phyloP scores from a whole-genome alignment of 805 yeast species.

The Torulaspora delbrueckii region DNA sequence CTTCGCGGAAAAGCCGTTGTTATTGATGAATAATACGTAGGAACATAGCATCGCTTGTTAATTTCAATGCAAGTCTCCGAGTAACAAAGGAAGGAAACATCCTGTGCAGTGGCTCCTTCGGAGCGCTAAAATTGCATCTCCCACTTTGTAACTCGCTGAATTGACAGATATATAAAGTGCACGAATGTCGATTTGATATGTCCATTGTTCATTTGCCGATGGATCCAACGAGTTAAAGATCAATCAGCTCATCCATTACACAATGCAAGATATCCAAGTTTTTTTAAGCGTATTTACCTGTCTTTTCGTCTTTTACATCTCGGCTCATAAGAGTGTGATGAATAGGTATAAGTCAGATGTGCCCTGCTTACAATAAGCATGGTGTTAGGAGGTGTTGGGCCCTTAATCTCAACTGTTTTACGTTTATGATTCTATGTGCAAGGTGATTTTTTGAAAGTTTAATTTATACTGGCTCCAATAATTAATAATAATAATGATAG shows the following conservation, averaged over 20 bases:
- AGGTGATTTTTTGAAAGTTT: background rate
- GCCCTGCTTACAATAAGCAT: conserved; percentile 22
- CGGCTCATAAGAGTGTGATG: conserved; percentile 29
- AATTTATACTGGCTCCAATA: background rate
- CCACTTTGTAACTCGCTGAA: background rate
- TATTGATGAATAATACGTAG: too few species aligned
- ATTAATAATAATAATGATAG: background rate
- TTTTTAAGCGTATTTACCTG: conserved; percentile 26
- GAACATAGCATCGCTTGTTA: background rate
- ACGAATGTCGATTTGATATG: background rate
- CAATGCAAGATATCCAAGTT: conserved; percentile 29
- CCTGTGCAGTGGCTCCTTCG: background rate
- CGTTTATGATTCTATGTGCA: background rate
- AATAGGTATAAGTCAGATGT: conserved; percentile 25
- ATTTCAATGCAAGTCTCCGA: background rate
- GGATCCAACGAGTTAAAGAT: background rate
- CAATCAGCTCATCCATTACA: too few species aligned
- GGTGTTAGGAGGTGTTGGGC: background rate
- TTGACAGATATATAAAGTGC: background rate
- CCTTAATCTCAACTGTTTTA: background rate
- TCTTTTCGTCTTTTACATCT: conserved; percentile 24
- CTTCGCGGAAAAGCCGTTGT: background rate
- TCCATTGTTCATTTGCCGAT: background rate
- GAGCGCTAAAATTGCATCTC: background rate
- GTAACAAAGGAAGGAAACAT: background rate